Evolutionary conservation across 495 filamentous ascomycete species (phyloP), one percentile per base, ranked within the genome.

Genomic region (Xylaria castorea): DNA sequence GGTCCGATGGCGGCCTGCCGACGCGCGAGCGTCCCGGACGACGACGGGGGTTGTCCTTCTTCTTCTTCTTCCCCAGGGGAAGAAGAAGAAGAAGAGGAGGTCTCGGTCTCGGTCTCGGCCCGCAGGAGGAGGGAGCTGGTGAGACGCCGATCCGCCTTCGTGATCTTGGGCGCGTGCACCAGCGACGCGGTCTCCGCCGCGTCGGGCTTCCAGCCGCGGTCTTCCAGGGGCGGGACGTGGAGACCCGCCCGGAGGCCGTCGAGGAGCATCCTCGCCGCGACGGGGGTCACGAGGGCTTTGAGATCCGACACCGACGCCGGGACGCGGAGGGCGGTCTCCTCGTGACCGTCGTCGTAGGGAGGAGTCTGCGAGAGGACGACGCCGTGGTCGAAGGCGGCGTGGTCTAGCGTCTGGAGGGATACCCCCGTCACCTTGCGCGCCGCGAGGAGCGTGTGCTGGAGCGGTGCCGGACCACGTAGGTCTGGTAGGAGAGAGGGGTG

Each of bases 401-500:
- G 85, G 77, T 97, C 90, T 48, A 99, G 85, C 8, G 94, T 97
- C 79, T 98, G 96, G 38, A 99, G 83, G 0, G 91, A 92, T 20
- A 97, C 85, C 20, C 94, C 94, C 0, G 92, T 92, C 55, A 76
- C 79, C 7, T 76, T 78, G 66, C 83, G 82, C 20, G 82, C 79
- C 53, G 86, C 77, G 27, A 97, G 86, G 63, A 97, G 85, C 58
- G 92, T 89, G 80, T 95, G 92, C 68, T 95, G 92, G 25, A 98
- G 81, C 14, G 95, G 92, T 7, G 92, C 92, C 7, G 88, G 80
- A 25, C 89, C 94, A 25, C 91, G 89, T 68, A 97, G 89, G 74
- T 95, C 90, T 9, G 96, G 96, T 16, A 99, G 89, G 8, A 97
- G 79, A n/a, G 95, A 98, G 1, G 96, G 96, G 78, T 99, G 96